phyloP scores from a whole-genome alignment of 1,139 yeast genomes.

The Magnusiomyces suaveolens region DNA sequence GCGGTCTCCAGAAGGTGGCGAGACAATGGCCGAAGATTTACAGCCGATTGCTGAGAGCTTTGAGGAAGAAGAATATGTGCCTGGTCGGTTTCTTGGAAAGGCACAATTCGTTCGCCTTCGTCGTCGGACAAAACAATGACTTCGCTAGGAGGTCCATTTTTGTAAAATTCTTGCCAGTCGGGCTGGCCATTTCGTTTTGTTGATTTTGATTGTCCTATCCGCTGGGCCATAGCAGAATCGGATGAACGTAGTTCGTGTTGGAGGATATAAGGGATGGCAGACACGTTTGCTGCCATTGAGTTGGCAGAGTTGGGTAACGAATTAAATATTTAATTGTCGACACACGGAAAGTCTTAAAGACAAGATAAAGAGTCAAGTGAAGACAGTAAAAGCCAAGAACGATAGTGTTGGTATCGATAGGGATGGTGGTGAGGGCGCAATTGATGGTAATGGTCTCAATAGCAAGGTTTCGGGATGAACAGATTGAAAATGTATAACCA shows the following conservation, averaged over 20 bases:
- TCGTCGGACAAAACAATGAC: conserved; percentile 31
- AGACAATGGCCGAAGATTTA: background rate
- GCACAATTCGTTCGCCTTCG: conserved; percentile 16
- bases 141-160: conserved; percentile 30
- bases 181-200: conserved; percentile 11
- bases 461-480: background rate
- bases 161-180: conserved; percentile 29
- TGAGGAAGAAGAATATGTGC: background rate
- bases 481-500: too few relatives aligned
- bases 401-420: background rate
- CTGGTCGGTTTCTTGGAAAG: background rate
- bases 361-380: too few relatives aligned
- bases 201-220: background rate
- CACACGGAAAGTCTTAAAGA: background rate
- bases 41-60: background rate
- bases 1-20: background rate
- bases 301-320: background rate
- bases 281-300: background rate
- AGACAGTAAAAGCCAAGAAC: background rate
- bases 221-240: background rate
- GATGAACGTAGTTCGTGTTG: background rate
- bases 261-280: background rate
- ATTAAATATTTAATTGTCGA: background rate
- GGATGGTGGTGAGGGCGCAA: background rate
- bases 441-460: background rate